Evolutionary conservation across 164 flowering plant species (phyloP).

Genomic region (Tetrastigma voinierianum): DNA sequence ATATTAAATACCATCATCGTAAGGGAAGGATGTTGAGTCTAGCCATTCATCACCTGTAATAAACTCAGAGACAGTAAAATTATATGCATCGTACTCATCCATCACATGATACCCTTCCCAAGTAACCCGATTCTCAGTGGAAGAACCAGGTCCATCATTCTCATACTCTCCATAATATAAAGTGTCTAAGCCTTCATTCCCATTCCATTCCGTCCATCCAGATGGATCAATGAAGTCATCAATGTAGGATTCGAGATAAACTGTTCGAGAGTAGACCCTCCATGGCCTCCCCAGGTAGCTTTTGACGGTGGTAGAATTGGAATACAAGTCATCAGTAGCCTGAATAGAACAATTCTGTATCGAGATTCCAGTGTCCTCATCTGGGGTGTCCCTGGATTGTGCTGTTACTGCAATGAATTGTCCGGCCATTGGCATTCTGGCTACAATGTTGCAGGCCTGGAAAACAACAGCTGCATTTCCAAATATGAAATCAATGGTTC

Average conservation of each 20-base stretch:
- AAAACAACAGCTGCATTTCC: constrained; percentile 84
- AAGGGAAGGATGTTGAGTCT: constrained; percentile 71
- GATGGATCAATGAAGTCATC: constrained; percentile 49
- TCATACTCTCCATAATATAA: constrained; percentile 76
- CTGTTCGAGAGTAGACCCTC: constrained; percentile 61
- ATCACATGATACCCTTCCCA: constrained; percentile 76
- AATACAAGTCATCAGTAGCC: constrained; percentile 53
- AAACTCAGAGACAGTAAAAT: constrained; percentile 63
- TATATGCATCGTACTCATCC: constrained; percentile 55
- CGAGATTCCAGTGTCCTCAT: constrained; percentile 72
- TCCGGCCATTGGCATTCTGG: constrained; percentile 56
- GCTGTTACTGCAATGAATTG: constrained; percentile 78
- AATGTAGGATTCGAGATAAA: constrained; percentile 60
- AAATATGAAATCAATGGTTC: constrained; percentile 84
- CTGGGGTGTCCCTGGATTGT: constrained; percentile 50
- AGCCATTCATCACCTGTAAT: constrained; percentile 71
- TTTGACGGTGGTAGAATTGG: constrained; percentile 26
- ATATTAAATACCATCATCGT: constrained; percentile 54
- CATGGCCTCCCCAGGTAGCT: constrained; percentile 89
- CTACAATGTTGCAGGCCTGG: constrained; percentile 61
- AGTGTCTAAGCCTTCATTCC: constrained; percentile 38
- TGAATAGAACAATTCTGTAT: constrained; percentile 72
- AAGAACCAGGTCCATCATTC: constrained; percentile 66
- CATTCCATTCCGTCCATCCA: constrained; percentile 75
- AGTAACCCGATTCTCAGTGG: constrained; percentile 44